These are phyloP conservation scores for Picea abies DNA, from an alignment of 83 land plant genomes.

Conservation along the genomic window DNA sequence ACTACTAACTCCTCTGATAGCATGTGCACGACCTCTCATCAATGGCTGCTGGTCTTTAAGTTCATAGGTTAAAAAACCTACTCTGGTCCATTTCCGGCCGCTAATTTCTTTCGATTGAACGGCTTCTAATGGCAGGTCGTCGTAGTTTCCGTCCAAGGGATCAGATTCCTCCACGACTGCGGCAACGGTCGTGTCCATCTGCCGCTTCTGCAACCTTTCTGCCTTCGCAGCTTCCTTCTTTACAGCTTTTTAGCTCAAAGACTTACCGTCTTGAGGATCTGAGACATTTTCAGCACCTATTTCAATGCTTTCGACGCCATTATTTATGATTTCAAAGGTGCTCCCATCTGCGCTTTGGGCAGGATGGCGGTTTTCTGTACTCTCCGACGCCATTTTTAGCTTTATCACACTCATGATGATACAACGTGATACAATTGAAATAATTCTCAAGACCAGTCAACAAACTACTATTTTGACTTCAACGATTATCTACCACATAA, in stretches of 20 bases:
- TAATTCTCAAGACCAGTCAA: too few relatives aligned
- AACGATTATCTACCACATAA: too few relatives aligned
- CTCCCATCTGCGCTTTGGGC: neutral
- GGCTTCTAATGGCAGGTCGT: constrained; percentile 56
- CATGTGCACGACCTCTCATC: constrained; percentile 72
- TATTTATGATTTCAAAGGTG: neutral
- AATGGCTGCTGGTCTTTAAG: constrained; percentile 51
- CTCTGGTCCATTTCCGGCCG: constrained; percentile 65
- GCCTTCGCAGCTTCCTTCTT: too few relatives aligned
- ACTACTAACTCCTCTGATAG: constrained; percentile 20
- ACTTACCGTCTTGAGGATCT: too few relatives aligned
- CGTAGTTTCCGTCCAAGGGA: constrained; percentile 68
- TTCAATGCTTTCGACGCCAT: neutral
- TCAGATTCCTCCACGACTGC: constrained; percentile 35
- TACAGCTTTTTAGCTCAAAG: too few relatives aligned
- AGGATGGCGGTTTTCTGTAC: neutral
- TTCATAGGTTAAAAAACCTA: constrained; percentile 29
- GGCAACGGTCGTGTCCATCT: constrained; percentile 31
- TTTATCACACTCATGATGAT: too few relatives aligned
- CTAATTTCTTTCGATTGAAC: too few relatives aligned
- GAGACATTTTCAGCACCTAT: too few relatives aligned
- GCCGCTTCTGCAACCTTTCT: constrained; percentile 18
- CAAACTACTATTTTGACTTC: too few relatives aligned
- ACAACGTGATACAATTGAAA: too few relatives aligned
- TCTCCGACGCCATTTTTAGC: neutral